Conservation (phyloP, 352 stramenopile genomes). For the Phytophthora brassicae region DNA sequence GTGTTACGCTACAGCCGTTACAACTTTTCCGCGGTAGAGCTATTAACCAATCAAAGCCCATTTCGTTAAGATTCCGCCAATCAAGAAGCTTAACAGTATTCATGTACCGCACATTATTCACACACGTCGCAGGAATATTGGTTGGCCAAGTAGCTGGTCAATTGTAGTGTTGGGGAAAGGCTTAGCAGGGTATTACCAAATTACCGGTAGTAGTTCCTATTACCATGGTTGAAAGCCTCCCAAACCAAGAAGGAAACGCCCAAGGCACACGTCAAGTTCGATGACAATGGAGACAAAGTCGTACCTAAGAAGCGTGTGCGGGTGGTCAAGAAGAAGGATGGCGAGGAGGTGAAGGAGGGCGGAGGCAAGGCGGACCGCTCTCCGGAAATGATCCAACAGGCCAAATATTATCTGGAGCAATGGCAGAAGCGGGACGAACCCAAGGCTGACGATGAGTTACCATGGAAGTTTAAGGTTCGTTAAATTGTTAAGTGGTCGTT, state of each 20-base stretch:
- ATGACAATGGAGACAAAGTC: slow-evolving; percentile 62
- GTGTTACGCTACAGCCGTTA: slow-evolving; percentile 13
- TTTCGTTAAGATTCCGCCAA: slow-evolving; percentile 38
- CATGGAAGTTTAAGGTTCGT: slow-evolving; percentile 82
- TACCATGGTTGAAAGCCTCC: slow-evolving; percentile 47
- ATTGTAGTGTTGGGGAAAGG: too few species aligned
- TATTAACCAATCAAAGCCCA: slow-evolving; percentile 42
- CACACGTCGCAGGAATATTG: slow-evolving; percentile 31
- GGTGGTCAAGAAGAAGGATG: slow-evolving; percentile 25
- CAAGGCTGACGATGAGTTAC: slow-evolving; percentile 50
- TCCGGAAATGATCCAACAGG: slow-evolving; percentile 78
- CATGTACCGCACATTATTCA: slow-evolving; percentile 5
- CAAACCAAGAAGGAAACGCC: slow-evolving; percentile 27
- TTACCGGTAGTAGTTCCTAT: too few species aligned
- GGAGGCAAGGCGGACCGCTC: slow-evolving; percentile 72
- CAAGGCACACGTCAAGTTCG: slow-evolving; percentile 68
- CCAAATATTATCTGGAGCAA: slow-evolving; percentile 81
- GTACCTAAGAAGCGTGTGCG: slow-evolving; percentile 51
- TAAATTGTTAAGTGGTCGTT: not conserved
- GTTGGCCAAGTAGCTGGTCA: slow-evolving; percentile 15
- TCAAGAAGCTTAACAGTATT: slow-evolving; percentile 6
- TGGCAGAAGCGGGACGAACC: slow-evolving; percentile 67
- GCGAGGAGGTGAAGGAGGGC: slow-evolving; percentile 37
- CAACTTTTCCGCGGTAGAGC: slow-evolving; percentile 20
- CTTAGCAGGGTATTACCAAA: too few species aligned